A percentile compares a stretch with the other conserved stretches of the same genome.
Evolutionary conservation across 345 rosid species (phyloP).

Genomic region (Passiflora organensis): DNA sequence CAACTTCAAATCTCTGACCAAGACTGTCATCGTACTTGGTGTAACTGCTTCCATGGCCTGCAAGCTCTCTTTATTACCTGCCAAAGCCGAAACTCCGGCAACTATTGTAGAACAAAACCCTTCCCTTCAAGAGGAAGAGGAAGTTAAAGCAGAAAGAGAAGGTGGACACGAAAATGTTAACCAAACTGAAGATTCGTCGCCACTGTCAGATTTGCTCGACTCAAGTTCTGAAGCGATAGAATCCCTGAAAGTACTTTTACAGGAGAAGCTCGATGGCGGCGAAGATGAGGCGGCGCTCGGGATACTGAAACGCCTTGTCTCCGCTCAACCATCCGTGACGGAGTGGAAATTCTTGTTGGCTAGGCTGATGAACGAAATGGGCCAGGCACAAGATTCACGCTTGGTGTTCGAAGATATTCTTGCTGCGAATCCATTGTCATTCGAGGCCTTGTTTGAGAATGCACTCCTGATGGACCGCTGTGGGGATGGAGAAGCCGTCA

Average conservation of each 20-base stretch:
- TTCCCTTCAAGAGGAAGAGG: conserved; percentile 10
- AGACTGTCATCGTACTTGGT: conserved; percentile 47
- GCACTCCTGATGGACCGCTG: conserved; percentile 72
- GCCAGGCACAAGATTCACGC: conserved; percentile 59
- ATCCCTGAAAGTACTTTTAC: conserved; percentile 49
- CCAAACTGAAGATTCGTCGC: conserved; percentile 15
- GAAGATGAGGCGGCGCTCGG: conserved; percentile 64
- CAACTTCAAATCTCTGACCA: conserved; percentile 41
- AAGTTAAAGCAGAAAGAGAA: not conserved
- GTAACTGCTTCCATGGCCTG: conserved; percentile 46
- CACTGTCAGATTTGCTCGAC: conserved; percentile 43
- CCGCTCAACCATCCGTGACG: conserved; percentile 49
- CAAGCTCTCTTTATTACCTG: conserved; percentile 37
- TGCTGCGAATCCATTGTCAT: conserved; percentile 54
- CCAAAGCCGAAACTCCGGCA: conserved; percentile 52
- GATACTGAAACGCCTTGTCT: conserved; percentile 39
- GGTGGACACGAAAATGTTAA: too few relatives aligned
- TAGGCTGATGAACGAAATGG: conserved; percentile 51
- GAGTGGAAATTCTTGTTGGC: conserved; percentile 84
- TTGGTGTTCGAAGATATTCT: conserved; percentile 82
- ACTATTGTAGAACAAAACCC: conserved; percentile 30
- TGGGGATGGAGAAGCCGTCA: conserved; percentile 72
- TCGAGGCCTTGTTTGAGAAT: conserved; percentile 89
- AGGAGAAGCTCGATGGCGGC: conserved; percentile 66
- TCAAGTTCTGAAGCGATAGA: conserved; percentile 48